Conservation (phyloP, 2,329 filamentous ascomycete species). For the Leptographium wingfieldii region DNA sequence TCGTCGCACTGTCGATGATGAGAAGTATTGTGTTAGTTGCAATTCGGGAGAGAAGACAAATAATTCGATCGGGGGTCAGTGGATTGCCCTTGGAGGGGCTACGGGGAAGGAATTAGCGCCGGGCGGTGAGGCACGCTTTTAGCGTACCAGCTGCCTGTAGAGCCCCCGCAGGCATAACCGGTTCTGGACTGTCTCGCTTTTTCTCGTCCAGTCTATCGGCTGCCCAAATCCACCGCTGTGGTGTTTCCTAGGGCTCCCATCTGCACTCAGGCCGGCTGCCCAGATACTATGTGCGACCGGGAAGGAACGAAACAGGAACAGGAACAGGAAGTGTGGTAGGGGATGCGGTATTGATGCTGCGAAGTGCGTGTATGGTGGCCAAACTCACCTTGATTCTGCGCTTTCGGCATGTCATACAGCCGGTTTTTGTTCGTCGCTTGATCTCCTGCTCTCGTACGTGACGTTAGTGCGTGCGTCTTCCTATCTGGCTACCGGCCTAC, state of each 20-base stretch:
- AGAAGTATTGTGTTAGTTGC: neutral
- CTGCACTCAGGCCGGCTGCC: neutral
- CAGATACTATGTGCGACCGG: neutral
- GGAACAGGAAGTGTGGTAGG: neutral
- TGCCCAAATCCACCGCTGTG: no score
- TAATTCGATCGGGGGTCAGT: neutral
- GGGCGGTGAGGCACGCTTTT: neutral
- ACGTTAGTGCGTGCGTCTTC: neutral
- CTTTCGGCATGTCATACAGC: constrained; percentile 50
- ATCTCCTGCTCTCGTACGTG: constrained; percentile 34
- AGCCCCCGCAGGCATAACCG: neutral
- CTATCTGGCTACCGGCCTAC: neutral
- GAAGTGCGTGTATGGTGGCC: neutral
- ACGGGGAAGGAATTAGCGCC: neutral
- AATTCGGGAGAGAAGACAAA: neutral
- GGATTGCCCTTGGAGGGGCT: neutral
- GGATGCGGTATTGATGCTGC: neutral
- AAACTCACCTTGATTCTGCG: constrained; percentile 44
- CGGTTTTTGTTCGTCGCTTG: constrained; percentile 49
- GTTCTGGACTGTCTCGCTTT: neutral
- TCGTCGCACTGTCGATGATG: constrained; percentile 68
- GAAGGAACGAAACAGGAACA: neutral
- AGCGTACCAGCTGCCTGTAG: neutral
- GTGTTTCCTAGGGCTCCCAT: neutral
- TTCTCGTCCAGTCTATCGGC: neutral